A percentile compares a stretch with the other conserved stretches of the same genome.
Conservation (phyloP, 768 basidiomycete genomes). For the Collybia sordida region DNA sequence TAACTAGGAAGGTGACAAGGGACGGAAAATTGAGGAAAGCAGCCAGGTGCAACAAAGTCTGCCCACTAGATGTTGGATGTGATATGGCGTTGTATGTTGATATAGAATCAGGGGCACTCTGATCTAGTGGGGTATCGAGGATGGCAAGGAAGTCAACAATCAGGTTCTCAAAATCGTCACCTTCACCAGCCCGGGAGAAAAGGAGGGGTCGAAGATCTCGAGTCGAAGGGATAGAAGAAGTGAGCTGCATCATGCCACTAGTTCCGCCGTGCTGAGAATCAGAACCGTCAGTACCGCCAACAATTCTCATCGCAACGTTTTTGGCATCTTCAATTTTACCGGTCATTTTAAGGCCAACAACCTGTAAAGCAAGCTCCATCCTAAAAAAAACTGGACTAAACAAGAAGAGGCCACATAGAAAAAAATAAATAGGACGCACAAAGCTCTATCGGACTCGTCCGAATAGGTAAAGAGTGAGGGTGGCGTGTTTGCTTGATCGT, state of each 20-base stretch:
- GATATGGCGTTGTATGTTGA: conserved; percentile 62
- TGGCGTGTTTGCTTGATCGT: conserved; percentile 46
- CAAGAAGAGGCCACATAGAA: conserved; percentile 4
- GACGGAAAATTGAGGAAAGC: conserved; percentile 73
- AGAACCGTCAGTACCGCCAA: conserved; percentile 65
- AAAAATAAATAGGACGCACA: conserved; percentile 57
- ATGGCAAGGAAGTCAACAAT: conserved; percentile 81
- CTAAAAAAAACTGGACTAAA: conserved; percentile 37
- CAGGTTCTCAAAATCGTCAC: conserved; percentile 68
- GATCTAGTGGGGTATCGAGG: conserved; percentile 62
- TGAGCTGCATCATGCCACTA: conserved; percentile 55
- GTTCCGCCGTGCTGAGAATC: conserved; percentile 33
- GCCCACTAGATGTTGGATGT: conserved; percentile 66
- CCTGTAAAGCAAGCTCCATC: conserved; percentile 94
- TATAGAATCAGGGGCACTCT: conserved; percentile 37
- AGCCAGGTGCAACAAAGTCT: conserved; percentile 89
- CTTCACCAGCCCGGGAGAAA: conserved; percentile 51
- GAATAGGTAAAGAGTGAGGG: conserved; percentile 84
- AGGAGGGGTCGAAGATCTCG: conserved; percentile 60
- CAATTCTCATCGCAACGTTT: conserved; percentile 91
- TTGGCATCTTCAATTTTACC: conserved; percentile 93
- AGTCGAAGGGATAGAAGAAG: conserved; percentile 38
- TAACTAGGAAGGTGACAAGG: conserved; percentile 70
- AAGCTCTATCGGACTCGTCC: conserved; percentile 84
- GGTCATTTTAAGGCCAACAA: conserved; percentile 95